Evolutionary conservation across 805 yeast species (phyloP).

Genomic region (Cyberlindnera petersonii): DNA sequence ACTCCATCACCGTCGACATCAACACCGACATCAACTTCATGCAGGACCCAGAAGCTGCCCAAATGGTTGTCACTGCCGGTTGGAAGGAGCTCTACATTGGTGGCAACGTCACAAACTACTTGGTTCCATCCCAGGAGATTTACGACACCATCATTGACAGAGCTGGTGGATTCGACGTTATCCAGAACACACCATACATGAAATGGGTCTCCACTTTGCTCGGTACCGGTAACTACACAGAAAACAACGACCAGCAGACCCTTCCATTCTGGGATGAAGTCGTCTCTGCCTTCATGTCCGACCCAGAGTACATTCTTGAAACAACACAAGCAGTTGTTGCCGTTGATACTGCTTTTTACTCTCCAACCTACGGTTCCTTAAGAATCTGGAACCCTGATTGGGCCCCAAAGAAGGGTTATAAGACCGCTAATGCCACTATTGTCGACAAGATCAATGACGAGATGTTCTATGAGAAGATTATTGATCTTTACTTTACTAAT

Average conservation of each 20-base stretch:
- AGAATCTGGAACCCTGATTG: slow-evolving; percentile 36
- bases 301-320: slow-evolving; percentile 33
- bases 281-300: slow-evolving; percentile 35
- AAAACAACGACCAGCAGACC: slow-evolving; percentile 31
- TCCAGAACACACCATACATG: slow-evolving; percentile 30
- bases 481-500: slow-evolving; percentile 33
- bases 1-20: slow-evolving; percentile 33
- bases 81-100: slow-evolving; percentile 39
- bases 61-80: slow-evolving; percentile 37
- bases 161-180: slow-evolving; percentile 32
- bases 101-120: slow-evolving; percentile 39
- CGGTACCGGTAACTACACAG: slow-evolving; percentile 34
- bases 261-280: slow-evolving; percentile 44
- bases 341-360: slow-evolving; percentile 38
- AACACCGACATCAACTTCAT: slow-evolving; percentile 42
- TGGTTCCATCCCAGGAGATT: slow-evolving; percentile 37
- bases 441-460: slow-evolving; percentile 32
- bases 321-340: slow-evolving; percentile 32
- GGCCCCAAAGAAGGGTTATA: slow-evolving; percentile 33
- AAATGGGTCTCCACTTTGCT: slow-evolving; percentile 29
- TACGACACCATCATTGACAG: slow-evolving; percentile 33
- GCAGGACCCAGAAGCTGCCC: slow-evolving; percentile 45
- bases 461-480: slow-evolving; percentile 30
- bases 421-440: slow-evolving; percentile 36
- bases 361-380: slow-evolving; percentile 40